Base-by-base conservation (phyloP, 345 rosid genomes). In the Salix viminalis region DNA sequence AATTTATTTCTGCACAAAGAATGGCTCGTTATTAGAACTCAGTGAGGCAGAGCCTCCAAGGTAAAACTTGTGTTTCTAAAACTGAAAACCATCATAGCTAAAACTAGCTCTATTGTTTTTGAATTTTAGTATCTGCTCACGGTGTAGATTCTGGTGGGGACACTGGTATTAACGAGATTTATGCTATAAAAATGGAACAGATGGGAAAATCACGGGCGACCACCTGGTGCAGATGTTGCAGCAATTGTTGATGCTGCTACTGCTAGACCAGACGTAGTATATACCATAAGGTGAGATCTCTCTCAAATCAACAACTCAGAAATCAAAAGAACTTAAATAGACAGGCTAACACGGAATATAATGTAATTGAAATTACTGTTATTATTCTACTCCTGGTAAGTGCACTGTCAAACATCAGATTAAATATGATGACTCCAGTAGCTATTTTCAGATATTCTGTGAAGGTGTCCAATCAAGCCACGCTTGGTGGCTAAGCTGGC, bases 161-260 rank as follows among this genome's bases (percentile, higher is more conserved):
- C 75, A 41, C 79, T 86, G 66, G 84, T 75, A 58, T 76, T 79
- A 41, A 60, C 70, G 78, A 64, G 26, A 18, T 80, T 77, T 84
- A 68, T 86, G 81, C 71, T 77, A 44, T 75, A 79, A 78, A 85
- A 71, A 26, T 76, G 50, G 82, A 80, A 79, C 89, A 91, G 93
- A 80, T 91, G 93, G 95, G 76, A 84, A 72, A 82, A 86, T 79
- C 93, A 89, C 68, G 89, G 93, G 61, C 84, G 77, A 37, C 94
- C 92, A 44, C 90, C 92, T 1, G 89, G 89, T 42, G 94, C 89
- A 72, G 76, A 88, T 72, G 94, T 89, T 67, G 90, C 88, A 42
- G 87, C 82, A 76, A 86, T 91, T 71, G 91, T 87, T 58, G 88
- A 84, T 71, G 87, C 86, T 39, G 88, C 84, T 34, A 36, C 76